phyloP scores from a whole-genome alignment of 225 moss, liverwort and hornwort genomes.

The Sphagnum tenellum region DNA sequence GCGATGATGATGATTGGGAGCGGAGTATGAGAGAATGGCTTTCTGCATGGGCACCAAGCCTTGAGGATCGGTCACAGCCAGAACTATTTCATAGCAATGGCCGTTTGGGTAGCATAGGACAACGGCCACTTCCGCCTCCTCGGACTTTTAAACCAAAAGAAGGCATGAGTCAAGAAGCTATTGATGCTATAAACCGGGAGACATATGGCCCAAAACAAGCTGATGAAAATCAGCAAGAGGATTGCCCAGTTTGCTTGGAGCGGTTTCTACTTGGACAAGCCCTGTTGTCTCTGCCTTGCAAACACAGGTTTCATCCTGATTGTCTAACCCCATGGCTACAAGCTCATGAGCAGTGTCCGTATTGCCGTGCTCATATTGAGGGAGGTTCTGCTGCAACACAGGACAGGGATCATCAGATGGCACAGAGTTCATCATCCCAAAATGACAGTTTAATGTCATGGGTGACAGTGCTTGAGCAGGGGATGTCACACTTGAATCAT shows the following conservation, averaged over 20 bases:
- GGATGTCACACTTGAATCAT: slow-evolving; percentile 49
- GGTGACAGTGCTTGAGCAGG: slow-evolving; percentile 54
- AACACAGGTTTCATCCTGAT: slow-evolving; percentile 83
- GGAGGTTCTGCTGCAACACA: slow-evolving; percentile 1
- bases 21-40: slow-evolving; percentile 87
- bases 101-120: slow-evolving; percentile 17
- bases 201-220: slow-evolving; percentile 25
- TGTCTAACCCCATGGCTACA: slow-evolving; percentile 87
- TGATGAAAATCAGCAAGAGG: slow-evolving; percentile 46
- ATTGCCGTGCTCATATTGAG: slow-evolving; percentile 66
- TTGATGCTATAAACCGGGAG: slow-evolving; percentile 57
- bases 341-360: slow-evolving; percentile 80
- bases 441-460: slow-evolving; percentile 46
- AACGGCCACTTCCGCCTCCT: slow-evolving; percentile 8
- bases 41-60: slow-evolving; percentile 67
- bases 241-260: slow-evolving; percentile 87
- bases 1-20: slow-evolving; percentile 91
- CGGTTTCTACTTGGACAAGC: slow-evolving; percentile 63
- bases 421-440: slow-evolving; percentile 13
- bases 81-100: slow-evolving; percentile 28
- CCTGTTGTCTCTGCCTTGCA: slow-evolving; percentile 64
- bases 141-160: slow-evolving; percentile 26
- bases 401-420: slow-evolving; percentile 12
- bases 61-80: slow-evolving; percentile 66
- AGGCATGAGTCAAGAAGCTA: slow-evolving; percentile 77